Percentiles rank a stretch among this genome's conserved stretches.
Evolutionary conservation across 306 rosid genomes (phyloP).

Genomic region (Pueraria montana): DNA sequence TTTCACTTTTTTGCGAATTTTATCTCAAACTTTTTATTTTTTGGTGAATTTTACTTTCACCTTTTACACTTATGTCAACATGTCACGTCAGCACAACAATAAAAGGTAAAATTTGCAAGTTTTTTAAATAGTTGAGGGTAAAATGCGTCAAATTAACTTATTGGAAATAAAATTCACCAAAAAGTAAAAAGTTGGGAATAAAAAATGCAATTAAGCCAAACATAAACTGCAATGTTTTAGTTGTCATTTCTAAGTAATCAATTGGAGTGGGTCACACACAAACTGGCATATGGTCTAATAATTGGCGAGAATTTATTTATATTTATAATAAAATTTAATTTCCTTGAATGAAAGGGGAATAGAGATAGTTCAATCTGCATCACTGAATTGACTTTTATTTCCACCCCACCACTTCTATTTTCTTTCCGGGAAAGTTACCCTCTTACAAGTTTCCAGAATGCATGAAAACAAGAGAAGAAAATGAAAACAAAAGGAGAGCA

Average conservation of each 20-base stretch:
- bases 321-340: constrained; percentile 1
- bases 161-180: too few relatives aligned
- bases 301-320: background rate
- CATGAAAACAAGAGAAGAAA: background rate
- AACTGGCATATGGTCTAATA: constrained; percentile 1
- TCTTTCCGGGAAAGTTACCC: background rate
- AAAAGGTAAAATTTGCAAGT: too few relatives aligned
- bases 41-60: too few relatives aligned
- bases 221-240: background rate
- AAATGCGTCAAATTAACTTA: too few relatives aligned
- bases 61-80: too few relatives aligned
- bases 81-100: too few relatives aligned
- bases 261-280: background rate
- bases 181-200: too few relatives aligned
- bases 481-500: background rate
- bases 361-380: constrained; percentile 23
- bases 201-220: too few relatives aligned
- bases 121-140: too few relatives aligned
- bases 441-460: background rate
- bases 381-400: background rate
- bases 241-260: constrained; percentile 21
- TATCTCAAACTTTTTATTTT: too few relatives aligned
- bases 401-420: background rate
- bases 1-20: too few relatives aligned
- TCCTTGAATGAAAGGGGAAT: background rate